A percentile compares a stretch with the other conserved stretches of the same genome.
These are phyloP conservation scores for Cucumis melo DNA, from an alignment of 306 rosid genomes.

Conservation along the genomic window DNA sequence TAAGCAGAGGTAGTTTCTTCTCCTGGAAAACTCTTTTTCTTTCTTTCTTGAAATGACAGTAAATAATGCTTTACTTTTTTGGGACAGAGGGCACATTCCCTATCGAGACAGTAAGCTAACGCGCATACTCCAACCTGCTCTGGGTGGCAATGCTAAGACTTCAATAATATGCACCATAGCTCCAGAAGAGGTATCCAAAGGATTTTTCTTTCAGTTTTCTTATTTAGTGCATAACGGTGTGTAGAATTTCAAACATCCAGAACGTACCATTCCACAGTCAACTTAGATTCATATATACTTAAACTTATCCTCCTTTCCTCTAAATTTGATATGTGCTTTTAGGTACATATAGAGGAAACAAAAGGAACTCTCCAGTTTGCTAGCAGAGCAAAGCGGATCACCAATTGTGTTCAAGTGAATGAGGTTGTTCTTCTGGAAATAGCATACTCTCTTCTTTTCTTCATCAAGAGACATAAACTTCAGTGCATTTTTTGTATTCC, in stretches of 20 bases:
- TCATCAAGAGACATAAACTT: background rate
- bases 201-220: background rate
- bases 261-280: background rate
- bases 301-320: background rate
- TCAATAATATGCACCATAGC: conserved; percentile 90
- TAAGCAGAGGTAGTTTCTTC: conserved; percentile 50
- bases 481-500: background rate
- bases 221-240: background rate
- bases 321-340: conserved; percentile 2
- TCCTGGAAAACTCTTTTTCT: background rate
- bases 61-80: background rate
- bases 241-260: background rate
- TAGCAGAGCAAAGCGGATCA: conserved; percentile 92
- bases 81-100: conserved; percentile 76
- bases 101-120: conserved; percentile 95
- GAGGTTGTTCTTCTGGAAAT: conserved; percentile 32
- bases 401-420: conserved; percentile 90
- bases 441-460: background rate
- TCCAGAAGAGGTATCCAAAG: conserved; percentile 72
- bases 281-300: background rate
- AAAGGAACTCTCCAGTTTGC: conserved; percentile 98
- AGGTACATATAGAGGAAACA: conserved; percentile 89
- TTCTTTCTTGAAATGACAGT: background rate
- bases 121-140: conserved; percentile 98
- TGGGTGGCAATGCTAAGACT: conserved; percentile 97